Percentiles rank a stretch among this genome's conserved stretches.
Evolutionary conservation across 129 eudicot genomes (phyloP).

Genomic region (Saposhnikovia divaricata): DNA sequence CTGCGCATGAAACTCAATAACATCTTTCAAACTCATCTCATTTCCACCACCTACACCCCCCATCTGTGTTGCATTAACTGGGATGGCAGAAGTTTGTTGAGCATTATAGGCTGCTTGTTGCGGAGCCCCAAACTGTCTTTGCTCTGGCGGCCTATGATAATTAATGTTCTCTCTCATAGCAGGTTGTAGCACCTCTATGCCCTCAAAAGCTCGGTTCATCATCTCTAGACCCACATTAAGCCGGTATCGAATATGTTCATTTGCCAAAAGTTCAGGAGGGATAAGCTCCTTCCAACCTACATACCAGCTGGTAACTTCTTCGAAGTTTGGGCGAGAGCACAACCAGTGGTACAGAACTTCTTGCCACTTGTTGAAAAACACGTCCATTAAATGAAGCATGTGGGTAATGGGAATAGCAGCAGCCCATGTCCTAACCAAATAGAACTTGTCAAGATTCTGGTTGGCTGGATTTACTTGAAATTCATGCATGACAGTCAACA

Average conservation of each 20-base stretch:
- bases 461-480: conserved; percentile 71
- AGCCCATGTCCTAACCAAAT: conserved; percentile 69
- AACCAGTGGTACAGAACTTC: conserved; percentile 78
- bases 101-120: conserved; percentile 44
- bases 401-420: conserved; percentile 52
- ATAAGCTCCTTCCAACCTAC: conserved; percentile 66
- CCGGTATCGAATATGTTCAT: conserved; percentile 54
- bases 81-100: conserved; percentile 19
- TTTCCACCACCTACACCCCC: conserved; percentile 35
- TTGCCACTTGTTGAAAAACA: conserved; percentile 75
- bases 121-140: conserved; percentile 62
- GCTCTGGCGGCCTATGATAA: conserved; percentile 48
- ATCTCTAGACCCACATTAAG: conserved; percentile 56
- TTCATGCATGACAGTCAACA: conserved; percentile 52
- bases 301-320: conserved; percentile 64
- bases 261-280: conserved; percentile 61
- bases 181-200: conserved; percentile 62
- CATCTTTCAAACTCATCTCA: conserved; percentile 75
- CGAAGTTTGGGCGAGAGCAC: conserved; percentile 48
- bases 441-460: conserved; percentile 62
- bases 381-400: conserved; percentile 63
- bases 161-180: conserved; percentile 51
- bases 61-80: conserved; percentile 12
- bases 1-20: conserved; percentile 62
- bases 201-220: conserved; percentile 84